Base-by-base conservation (phyloP, 768 basidiomycete genomes). In the Leccinum subtestaceum region DNA sequence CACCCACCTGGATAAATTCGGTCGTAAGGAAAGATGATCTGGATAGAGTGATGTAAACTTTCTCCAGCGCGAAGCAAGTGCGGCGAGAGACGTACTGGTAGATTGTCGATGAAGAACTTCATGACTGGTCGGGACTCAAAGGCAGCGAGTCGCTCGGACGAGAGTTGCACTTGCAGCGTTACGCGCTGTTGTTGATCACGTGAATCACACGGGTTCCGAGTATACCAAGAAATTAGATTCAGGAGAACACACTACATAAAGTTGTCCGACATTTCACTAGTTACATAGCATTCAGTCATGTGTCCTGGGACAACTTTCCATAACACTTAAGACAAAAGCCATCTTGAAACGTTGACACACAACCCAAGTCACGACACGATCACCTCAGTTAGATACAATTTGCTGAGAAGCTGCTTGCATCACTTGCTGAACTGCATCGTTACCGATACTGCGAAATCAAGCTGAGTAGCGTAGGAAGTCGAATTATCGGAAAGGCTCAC, bases 21-120 rank as follows among this genome's bases (percentile, higher is more conserved):
- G 80, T 94, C 91, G 71, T 94, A 94, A 75, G 92, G 93, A 73
- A 95, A 94, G 70, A 94, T 81, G 65, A 95, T 87, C 92, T 93
- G 64, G 25, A 29, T 7, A 11, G 25, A 49, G 36, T 43, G 23
- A 29, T 32, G 55, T 52, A 25, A 55, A 32, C 25, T 56, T n/a
- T 27, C 3, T 34, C 25, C 27, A 9, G 23, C 3, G 2, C 34
- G 8, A 38, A 43, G 45, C 13, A 32, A 15, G 36, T 8, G 34
- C 3, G 21, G 55, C 32, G 46, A 60, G 25, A 74, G 77, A 63
- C 78, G 56, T 62, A 92, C 92, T 60, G 88, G 88, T 59, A 92
- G 74, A 69, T 90, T 86, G 72, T 91, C 91, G 62, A 93, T 89
- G 64, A 77, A 82, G 76, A 93, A 92, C 76, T 88, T 90, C 91